Base-by-base conservation (phyloP, 2,329 filamentous ascomycete species). In the Emergomyces pasteurianus region DNA sequence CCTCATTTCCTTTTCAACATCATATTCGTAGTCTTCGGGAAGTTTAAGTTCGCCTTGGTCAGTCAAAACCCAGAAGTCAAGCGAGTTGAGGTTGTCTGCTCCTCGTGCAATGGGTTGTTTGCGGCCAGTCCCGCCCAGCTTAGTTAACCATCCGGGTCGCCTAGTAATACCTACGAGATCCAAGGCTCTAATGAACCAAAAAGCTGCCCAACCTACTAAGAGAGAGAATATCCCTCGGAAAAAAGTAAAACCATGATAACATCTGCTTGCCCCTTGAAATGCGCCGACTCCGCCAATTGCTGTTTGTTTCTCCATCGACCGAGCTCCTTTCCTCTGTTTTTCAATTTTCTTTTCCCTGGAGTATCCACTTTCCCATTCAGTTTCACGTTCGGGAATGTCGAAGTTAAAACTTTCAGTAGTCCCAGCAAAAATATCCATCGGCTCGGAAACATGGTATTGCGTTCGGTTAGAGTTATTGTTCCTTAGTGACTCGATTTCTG, bases 1-100 rank as follows among this genome's bases (percentile, higher is more conserved):
- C 65, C 89, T 83, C 66, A 92, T 85, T 71, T 94, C 89, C 1
- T 78, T 80, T 73, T 96, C 92, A 1, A 96, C 85, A 67, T 97
- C 92, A 34, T 90, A 83, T 42, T 85, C 79, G 40, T 86, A 81
- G 63, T 83, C 79, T 23, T 78, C 79, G 1, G 86, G 82, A 31
- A 87, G 74, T 28, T 78, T 75, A 36, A 83, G 73, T 62, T 79
- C 77, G 4, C 81, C 83, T 50, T 83, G 77, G 43, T 79, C 77
- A 9, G 76, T 78, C 3, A 81, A 66, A 43, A 83, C 74, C 76
- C 79, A 84, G 65, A 83, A 84, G 62, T 83, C 79, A 23, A 78
- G 67, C 1, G 72, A 69, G 36, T 74, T 21, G 65, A 21, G 67
- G 10, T 59, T 68, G 14, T 63, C 61, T 23, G 55, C 63, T 28